A percentile compares a stretch with the other conserved stretches of the same genome.
phyloP scores from a whole-genome alignment of 2,329 filamentous ascomycete species.

The Botryosphaeria dothidea region DNA sequence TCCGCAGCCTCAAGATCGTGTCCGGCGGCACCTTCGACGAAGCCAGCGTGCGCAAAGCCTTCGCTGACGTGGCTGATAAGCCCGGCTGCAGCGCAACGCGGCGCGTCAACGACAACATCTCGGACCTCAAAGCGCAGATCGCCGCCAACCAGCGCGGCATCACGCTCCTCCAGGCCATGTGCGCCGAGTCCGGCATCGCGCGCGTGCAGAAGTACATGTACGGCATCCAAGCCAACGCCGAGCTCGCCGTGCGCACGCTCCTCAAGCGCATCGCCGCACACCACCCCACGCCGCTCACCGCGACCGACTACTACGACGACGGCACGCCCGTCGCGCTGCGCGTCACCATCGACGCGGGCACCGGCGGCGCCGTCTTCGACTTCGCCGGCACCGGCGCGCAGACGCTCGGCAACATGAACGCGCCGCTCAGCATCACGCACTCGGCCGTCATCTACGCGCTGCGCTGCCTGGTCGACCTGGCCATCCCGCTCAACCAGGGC shows the following conservation, averaged over 20 bases:
- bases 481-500: slow-evolving; percentile 45
- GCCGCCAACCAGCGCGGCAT: slow-evolving; percentile 38
- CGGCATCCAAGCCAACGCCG: slow-evolving; percentile 39
- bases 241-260: slow-evolving; percentile 74
- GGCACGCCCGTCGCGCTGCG: slow-evolving; percentile 38
- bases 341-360: slow-evolving; percentile 33
- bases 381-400: slow-evolving; percentile 41
- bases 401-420: slow-evolving; percentile 38
- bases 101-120: slow-evolving; percentile 36
- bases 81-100: slow-evolving; percentile 35
- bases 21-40: slow-evolving; percentile 39
- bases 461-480: slow-evolving; percentile 35
- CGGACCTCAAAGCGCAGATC: slow-evolving; percentile 38
- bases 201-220: slow-evolving; percentile 45
- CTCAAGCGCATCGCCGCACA: slow-evolving; percentile 59
- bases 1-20: slow-evolving; percentile 44
- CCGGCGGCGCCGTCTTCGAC: slow-evolving; percentile 39
- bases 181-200: slow-evolving; percentile 35
- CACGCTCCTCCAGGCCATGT: slow-evolving; percentile 36
- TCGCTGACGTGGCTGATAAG: slow-evolving; percentile 30
- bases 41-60: slow-evolving; percentile 28
- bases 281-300: slow-evolving; percentile 1
- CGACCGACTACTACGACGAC: slow-evolving; percentile 40
- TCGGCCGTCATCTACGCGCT: slow-evolving; percentile 43
- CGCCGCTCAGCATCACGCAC: slow-evolving; percentile 38